Base-by-base conservation (phyloP, 2,329 filamentous ascomycete genomes). In the Cytospora paraplurivora region DNA sequence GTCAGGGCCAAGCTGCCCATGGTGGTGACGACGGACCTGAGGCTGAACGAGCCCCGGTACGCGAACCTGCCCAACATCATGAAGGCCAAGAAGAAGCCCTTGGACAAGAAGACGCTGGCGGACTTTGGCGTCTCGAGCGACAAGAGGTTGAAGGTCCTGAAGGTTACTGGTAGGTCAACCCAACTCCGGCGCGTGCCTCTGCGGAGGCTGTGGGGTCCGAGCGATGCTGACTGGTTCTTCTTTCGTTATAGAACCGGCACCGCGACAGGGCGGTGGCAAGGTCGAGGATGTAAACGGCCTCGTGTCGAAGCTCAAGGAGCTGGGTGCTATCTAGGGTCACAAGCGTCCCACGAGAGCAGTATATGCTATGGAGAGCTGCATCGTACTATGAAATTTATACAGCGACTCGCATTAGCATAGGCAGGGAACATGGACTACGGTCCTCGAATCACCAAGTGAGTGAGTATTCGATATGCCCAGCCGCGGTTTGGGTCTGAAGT, bases 21-120 rank as follows among this genome's bases (percentile, higher is more conserved):
- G 88, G 81, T 99, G 59, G 91, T 99, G 71, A 99, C 95, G 66
- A 97, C 95, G 67, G 95, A 99, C 81, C 77, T 99, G 79, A 82
- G 95, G 59, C 81, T 99, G 76, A 99, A 99, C 74, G 92, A 96
- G 85, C 95, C 95, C 65, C 83, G 95, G 68, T 99, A 97, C 76
- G 95, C 94, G 27, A 97, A 88, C 77, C 77, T 99, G 85, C 94
- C 93, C 57, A 98, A 98, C 76, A 98, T 99, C 69, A 99, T 99
- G 95, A 99, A 98, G 89, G 95, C 95, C 59, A 99, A 99, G 90
- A 99, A 98, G 91, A 99, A 99, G 90, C 91, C 91, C 73, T 74
- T 99, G 71, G 92, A 95, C 72, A 98, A 97, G 89, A 90, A 92
- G 84, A 92, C 85, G 69, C 76, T 97, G 75, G 84, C 81, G 63